Conservation (phyloP, 352 stramenopile genomes). For the Blastocystis sp. region DNA sequence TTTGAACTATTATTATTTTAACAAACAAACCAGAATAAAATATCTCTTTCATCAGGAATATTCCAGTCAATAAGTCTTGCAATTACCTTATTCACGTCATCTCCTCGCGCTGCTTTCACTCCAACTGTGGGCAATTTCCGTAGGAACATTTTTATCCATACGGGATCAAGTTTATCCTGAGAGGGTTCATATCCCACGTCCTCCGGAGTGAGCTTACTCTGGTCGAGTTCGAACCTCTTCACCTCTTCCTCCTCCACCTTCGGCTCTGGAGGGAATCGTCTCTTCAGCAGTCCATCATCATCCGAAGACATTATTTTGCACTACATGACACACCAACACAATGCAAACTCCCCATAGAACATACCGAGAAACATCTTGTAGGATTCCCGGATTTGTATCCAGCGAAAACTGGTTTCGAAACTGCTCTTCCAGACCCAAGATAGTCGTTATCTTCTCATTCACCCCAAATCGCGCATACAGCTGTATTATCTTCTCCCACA, state of each 20-base stretch:
- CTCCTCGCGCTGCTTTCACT: slow-evolving; percentile 8
- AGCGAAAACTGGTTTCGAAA: not conserved
- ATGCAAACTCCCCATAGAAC: slow-evolving; percentile 10
- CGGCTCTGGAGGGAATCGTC: not conserved
- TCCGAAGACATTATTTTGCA: not conserved
- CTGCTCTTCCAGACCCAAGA: slow-evolving; percentile 5
- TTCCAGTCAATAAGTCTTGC: not conserved
- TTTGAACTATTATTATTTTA: not conserved
- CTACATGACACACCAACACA: not conserved
- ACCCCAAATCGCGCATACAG: slow-evolving; percentile 6
- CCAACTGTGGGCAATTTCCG: not conserved
- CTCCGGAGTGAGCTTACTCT: not conserved
- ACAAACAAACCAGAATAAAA: slow-evolving; percentile 40
- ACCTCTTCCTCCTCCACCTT: not conserved
- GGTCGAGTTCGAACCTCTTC: not conserved
- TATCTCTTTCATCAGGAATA: not conserved
- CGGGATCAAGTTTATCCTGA: not conserved
- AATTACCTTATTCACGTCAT: not conserved
- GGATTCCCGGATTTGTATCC: not conserved
- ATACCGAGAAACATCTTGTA: not conserved
- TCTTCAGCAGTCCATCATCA: slow-evolving; percentile 12
- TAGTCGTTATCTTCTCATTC: not conserved
- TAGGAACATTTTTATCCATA: not conserved
- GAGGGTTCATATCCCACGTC: not conserved
- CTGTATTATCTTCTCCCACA: slow-evolving; percentile 24